Evolutionary conservation across 768 basidiomycete species (phyloP), one percentile per base, ranked within the genome.

Genomic region (Naganishia vaughanmartiniae): DNA sequence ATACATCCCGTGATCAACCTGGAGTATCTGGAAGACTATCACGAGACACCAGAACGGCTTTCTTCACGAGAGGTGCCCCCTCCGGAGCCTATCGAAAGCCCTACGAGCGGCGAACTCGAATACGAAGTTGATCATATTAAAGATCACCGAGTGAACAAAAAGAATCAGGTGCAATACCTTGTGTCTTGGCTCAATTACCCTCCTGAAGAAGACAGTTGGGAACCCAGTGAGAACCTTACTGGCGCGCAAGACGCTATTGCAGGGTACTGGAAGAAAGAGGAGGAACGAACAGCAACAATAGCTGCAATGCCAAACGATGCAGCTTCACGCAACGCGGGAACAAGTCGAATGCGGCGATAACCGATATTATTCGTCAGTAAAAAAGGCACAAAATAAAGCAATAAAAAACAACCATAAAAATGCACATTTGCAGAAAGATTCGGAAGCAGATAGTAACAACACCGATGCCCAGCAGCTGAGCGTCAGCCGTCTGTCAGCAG

Each of bases 171-270:
- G 55, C 55, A 57, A 31, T 57, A 30, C 28, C 10, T 28, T 17
- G 55, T 57, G 21, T 57, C 55, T 7, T 57, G 55, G 55, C 26
- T 34, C 3, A 34, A 57, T 57, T 57, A 57, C 55, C 55, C 55
- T n/a, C 55, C 55, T 28, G 26, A 28, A 30, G 55, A 57, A 57
- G 55, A 57, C 55, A 57, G 28, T 28, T 57, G 55, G 55, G 55
- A 57, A 31, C 55, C 24, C 19, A 19, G 17, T 19, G 55, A 57
- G 26, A 28, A 57, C 55, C 26, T 57, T 34, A 31, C 26, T n/a
- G 55, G 48, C 4, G 48, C 48, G 17, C 48, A 51, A 26, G 48
- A 51, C 19, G 53, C 48, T 26, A 51, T 51, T 21, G 48, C 17
- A 6, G 48, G 17, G 6, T 51, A 51, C 48, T 51, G 48, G 48